Percentiles rank a stretch among this genome's conserved stretches.
phyloP scores from a whole-genome alignment of 192 early-diverging fungal genomes.

The Coemansia sp. region DNA sequence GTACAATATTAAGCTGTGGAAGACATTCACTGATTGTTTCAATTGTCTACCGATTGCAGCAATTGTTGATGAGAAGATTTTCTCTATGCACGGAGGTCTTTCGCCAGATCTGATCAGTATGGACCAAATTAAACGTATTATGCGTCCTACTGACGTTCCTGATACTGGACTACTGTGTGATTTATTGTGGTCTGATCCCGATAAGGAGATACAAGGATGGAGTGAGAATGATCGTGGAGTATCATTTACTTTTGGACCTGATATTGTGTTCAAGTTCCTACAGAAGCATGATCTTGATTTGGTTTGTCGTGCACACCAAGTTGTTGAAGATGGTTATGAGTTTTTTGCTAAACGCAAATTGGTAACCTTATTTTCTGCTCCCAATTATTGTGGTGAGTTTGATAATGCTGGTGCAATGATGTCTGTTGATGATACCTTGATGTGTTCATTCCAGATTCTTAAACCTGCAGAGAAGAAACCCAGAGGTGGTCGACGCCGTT shows the following conservation, averaged over 20 bases:
- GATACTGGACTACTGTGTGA: conserved; percentile 96
- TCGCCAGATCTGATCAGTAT: conserved; percentile 95
- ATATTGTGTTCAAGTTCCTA: conserved; percentile 88
- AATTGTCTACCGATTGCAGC: conserved; percentile 97
- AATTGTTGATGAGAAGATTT: conserved; percentile 97
- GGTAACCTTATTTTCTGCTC: conserved; percentile 94
- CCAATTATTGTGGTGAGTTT: conserved; percentile 95
- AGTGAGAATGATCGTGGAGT: conserved; percentile 96
- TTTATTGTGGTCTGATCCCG: conserved; percentile 95
- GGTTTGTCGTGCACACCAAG: conserved; percentile 97
- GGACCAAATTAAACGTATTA: conserved; percentile 96
- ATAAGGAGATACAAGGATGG: conserved; percentile 95
- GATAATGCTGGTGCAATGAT: conserved; percentile 88
- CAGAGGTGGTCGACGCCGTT: conserved; percentile 45
- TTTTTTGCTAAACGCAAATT: conserved; percentile 97
- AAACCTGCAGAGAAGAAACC: conserved; percentile 84
- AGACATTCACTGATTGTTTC: conserved; percentile 99
- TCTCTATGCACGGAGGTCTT: conserved; percentile 97
- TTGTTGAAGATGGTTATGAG: conserved; percentile 98
- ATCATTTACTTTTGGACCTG: conserved; percentile 93
- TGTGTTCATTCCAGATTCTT: conserved; percentile 92
- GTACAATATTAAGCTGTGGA: conserved; percentile 99
- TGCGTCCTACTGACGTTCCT: conserved; percentile 97
- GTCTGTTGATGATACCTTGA: conserved; percentile 80
- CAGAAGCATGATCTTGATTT: conserved; percentile 97